A percentile compares a stretch with the other conserved stretches of the same genome.
phyloP scores from a whole-genome alignment of 75 land plant species.

The Picea sitchensis region DNA sequence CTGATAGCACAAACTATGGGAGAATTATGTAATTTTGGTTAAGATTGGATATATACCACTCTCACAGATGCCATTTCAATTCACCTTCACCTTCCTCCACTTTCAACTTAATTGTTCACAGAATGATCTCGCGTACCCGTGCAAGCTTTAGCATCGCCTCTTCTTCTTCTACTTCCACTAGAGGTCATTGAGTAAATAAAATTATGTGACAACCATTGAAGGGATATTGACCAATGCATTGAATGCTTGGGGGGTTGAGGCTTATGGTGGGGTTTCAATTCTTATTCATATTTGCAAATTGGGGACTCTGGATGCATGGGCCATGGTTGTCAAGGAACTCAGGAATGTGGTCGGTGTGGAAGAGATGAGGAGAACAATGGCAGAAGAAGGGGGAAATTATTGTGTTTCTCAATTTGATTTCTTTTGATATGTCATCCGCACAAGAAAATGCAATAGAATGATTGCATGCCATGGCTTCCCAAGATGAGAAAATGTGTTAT shows the following conservation, averaged over 20 bases:
- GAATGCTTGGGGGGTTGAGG: conserved; percentile 63
- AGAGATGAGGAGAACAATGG: conserved; percentile 36
- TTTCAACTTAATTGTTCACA: too few relatives aligned
- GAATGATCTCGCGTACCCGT: too few relatives aligned
- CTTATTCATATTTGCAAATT: conserved; percentile 54
- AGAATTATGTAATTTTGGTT: too few relatives aligned
- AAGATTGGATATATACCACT: too few relatives aligned
- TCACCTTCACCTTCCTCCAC: too few relatives aligned
- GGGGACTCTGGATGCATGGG: conserved; percentile 30
- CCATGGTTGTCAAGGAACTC: conserved; percentile 44
- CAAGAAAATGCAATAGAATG: conserved; percentile 50
- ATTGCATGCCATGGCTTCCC: conserved; percentile 38
- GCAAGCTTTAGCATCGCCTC: too few relatives aligned
- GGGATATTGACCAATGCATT: conserved; percentile 46
- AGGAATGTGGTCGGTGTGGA: conserved; percentile 46
- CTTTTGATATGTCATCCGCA: conserved; percentile 22
- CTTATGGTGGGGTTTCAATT: conserved; percentile 63
- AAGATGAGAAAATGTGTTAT: conserved; percentile 33
- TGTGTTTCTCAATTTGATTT: conserved; percentile 37
- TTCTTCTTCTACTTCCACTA: neutral
- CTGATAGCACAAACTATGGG: too few relatives aligned
- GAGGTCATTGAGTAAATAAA: conserved; percentile 28
- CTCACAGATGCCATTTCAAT: too few relatives aligned
- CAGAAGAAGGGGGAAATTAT: conserved; percentile 62
- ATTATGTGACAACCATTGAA: conserved; percentile 49